Base-by-base conservation (phyloP, 1,284 basidiomycete genomes). In the Schizopora paradoxa region DNA sequence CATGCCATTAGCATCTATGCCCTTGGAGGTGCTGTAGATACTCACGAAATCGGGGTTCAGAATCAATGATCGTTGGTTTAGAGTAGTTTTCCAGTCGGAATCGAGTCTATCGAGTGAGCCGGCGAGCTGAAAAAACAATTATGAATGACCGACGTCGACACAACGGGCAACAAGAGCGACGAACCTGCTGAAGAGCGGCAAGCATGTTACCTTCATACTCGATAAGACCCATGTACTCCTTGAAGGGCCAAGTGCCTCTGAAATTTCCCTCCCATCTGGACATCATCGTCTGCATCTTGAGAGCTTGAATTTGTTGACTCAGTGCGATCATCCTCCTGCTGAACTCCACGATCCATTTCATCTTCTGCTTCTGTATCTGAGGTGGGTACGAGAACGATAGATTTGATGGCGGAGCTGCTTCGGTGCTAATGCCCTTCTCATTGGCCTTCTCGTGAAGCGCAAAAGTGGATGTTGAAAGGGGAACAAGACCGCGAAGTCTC, bases 211-310 rank as follows among this genome's bases (percentile, higher is more conserved):
- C 51, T 58, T 74, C 64, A 2, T 68, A 56, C 34, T 67, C 62
- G 5, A 68, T 53, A 7, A 79, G 52, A 37, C 60, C 59, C 37
- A 58, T 59, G 51, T 78, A 79, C 38, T 76, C 69, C 32, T 71
- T 66, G 10, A 56, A 57, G 3, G 74, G 69, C 76, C 76, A 79
- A 28, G 61, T 62, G 5, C 76, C 76, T 7, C 75, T 64, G 11
- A 77, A 62, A 52, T 58, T 67, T 28, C 75, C 69, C 57, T 74
- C 67, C 68, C 73, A 71, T 55, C 65, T 66, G 36, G 73, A 69
- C 37, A 68, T 57, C 21, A 52, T 57, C 23, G 72, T 70, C 54
- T 66, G 56, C 48, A 58, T 48, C 43, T 63, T 58, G 41, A 73
- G 49, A 27, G 64, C 54, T 45, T 61, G 56, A 28, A 75, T 47